Base-by-base conservation (phyloP, 2,329 filamentous ascomycete genomes). In the Pseudogymnoascus sp. region DNA sequence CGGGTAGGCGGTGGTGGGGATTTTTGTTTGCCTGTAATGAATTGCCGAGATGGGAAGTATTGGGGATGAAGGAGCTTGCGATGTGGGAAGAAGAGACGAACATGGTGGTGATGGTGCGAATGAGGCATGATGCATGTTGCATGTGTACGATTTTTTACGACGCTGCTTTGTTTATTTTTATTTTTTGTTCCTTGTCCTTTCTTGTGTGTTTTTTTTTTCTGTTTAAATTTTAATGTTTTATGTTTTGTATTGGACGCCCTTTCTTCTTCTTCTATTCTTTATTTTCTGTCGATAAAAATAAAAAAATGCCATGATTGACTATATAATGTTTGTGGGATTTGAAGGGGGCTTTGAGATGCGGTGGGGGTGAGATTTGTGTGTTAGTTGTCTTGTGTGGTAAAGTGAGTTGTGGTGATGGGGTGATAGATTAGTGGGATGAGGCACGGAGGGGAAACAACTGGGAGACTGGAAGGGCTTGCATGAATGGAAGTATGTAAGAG, bases 151-250 rank as follows among this genome's bases (percentile, higher is more conserved):
- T 15, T 33, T 33, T 57, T 57, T 57, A 57, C n/a, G 50, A 33
- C 2, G n/a, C 13, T 57, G 23, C 23, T 53, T 17, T 15, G 17
- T 31, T 11, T 31, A 4, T 19, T 42, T 7, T 57, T 6, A 17
- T 19, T 57, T 57, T 33, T 0, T 17, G 31, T 31, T 31, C n/a
- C 19, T 57, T 21, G 50, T 57, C 50, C 26, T 57, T 57, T 57
- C 50, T 57, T 57, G 50, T 33, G n/a, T 57, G 28, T 57, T 57
- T n/a, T 57, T 57, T 60, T 33, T 36, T 60, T 17, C 38, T 61
- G 35, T 42, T n/a, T 42, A 61, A 40, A 61, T 42, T 38, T 61
- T 42, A 61, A 61, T 61, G 59, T 57, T 57, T 57, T 57, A 57
- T 57, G 26, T 57, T 53, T 53, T 57, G 50, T 57, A 33, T 57